Conservation (phyloP, 192 early-diverging fungal genomes). For the Oehlia diaphana region DNA sequence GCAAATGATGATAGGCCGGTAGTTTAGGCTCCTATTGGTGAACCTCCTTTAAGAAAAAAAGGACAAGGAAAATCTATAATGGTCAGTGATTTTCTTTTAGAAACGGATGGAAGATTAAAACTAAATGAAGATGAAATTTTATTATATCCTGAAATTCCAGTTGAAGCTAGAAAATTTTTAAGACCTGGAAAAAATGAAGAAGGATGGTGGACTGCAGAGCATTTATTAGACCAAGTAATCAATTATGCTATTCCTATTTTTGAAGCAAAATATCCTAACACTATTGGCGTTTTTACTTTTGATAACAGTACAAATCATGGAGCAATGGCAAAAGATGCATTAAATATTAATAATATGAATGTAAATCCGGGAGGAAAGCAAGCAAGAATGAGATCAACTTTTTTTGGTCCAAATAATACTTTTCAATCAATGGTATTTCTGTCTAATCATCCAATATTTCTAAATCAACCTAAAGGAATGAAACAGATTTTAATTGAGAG, state of each 20-base stretch:
- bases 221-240: constrained; percentile 9
- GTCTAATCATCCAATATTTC: no score
- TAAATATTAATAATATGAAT: constrained; percentile 23
- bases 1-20: background rate
- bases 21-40: background rate
- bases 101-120: background rate
- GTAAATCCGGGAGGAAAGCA: constrained; percentile 26
- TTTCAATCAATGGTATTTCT: no score
- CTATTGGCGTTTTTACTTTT: background rate
- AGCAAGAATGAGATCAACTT: no score
- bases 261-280: background rate
- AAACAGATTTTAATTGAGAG: no score
- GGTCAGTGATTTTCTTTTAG: background rate
- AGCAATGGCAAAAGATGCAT: constrained; percentile 6
- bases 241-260: constrained; percentile 16
- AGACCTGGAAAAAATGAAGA: constrained; percentile 12
- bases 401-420: no score
- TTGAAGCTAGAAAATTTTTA: background rate
- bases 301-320: background rate
- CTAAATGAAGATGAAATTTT: background rate
- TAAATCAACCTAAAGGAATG: no score
- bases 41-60: background rate
- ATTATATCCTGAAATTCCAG: background rate
- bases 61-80: background rate
- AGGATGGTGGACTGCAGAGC: background rate